phyloP scores from a whole-genome alignment of 805 yeast genomes.

The Starmerella lactis-condensi region DNA sequence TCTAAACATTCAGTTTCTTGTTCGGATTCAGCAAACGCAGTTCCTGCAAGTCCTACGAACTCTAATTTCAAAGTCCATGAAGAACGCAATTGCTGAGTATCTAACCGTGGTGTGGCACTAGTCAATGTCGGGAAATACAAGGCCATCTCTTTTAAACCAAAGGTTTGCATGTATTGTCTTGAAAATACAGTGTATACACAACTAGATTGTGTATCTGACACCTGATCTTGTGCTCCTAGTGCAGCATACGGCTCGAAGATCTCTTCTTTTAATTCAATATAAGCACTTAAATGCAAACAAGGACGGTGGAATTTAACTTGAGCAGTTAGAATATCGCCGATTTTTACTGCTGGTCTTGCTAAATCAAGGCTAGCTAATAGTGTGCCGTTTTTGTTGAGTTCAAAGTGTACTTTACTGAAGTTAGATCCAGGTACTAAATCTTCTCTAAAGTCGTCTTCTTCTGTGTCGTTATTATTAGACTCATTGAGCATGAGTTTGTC shows the following conservation, averaged over 20 bases:
- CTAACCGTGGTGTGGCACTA: constrained; percentile 12
- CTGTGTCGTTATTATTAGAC: too few relatives aligned
- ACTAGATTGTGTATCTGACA: too few relatives aligned
- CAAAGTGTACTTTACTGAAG: constrained; percentile 18
- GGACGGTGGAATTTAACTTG: constrained; percentile 23
- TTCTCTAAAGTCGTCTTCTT: too few relatives aligned
- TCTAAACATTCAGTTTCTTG: constrained; percentile 10
- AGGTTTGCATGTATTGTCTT: constrained; percentile 10
- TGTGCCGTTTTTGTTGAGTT: constrained; percentile 28
- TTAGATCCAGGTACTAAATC: constrained; percentile 8
- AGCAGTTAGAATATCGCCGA: constrained; percentile 31
- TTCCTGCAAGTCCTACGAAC: constrained; percentile 13
- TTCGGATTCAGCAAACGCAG: constrained; percentile 7
- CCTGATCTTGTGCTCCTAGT: constrained; percentile 5
- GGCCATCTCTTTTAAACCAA: constrained; percentile 12
- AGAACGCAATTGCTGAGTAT: constrained; percentile 13
- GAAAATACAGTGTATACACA: constrained; percentile 13
- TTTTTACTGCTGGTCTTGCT: constrained; percentile 22
- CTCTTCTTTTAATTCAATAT: constrained; percentile 24
- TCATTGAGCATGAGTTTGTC: constrained; percentile 6
- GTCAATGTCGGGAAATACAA: constrained; percentile 14
- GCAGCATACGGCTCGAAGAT: constrained; percentile 19
- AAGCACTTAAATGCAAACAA: constrained; percentile 26
- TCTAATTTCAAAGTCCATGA: constrained; percentile 14
- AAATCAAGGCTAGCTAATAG: constrained; percentile 25